These are phyloP conservation scores for Persicaria maculosa DNA, from an alignment of 148 eudicot species.

Conservation along the genomic window DNA sequence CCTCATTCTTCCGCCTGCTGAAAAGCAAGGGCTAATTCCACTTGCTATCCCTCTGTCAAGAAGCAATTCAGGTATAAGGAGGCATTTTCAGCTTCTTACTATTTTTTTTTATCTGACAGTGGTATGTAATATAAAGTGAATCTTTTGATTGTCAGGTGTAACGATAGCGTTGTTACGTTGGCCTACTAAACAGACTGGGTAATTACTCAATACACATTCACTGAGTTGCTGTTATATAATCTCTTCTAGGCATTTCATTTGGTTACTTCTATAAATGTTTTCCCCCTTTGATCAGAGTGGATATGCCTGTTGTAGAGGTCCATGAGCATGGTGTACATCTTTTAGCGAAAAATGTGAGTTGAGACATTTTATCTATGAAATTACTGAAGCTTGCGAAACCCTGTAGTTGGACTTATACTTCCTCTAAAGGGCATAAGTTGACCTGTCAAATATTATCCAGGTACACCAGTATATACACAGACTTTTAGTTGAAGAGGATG, in stretches of 20 bases:
- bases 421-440: constrained; percentile 41
- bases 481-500: constrained; percentile 84
- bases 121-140: background rate
- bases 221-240: background rate
- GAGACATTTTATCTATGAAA: background rate
- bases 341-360: constrained; percentile 31
- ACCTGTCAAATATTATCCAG: constrained; percentile 19
- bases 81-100: background rate
- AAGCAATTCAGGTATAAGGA: constrained; percentile 48
- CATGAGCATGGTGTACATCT: constrained; percentile 77
- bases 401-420: background rate
- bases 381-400: background rate
- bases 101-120: background rate
- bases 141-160: constrained; percentile 35
- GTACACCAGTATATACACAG: constrained; percentile 57
- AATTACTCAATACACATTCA: constrained; percentile 14
- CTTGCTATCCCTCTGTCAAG: constrained; percentile 73
- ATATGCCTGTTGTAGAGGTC: constrained; percentile 89
- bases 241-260: constrained; percentile 7
- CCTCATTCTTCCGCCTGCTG: constrained; percentile 61
- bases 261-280: background rate
- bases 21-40: constrained; percentile 71
- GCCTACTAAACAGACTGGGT: constrained; percentile 96
- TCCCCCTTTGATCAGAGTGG: constrained; percentile 47
- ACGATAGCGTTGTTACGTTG: constrained; percentile 70